Conservation (phyloP, 345 rosid species). For the Chamaenerion angustifolium region DNA sequence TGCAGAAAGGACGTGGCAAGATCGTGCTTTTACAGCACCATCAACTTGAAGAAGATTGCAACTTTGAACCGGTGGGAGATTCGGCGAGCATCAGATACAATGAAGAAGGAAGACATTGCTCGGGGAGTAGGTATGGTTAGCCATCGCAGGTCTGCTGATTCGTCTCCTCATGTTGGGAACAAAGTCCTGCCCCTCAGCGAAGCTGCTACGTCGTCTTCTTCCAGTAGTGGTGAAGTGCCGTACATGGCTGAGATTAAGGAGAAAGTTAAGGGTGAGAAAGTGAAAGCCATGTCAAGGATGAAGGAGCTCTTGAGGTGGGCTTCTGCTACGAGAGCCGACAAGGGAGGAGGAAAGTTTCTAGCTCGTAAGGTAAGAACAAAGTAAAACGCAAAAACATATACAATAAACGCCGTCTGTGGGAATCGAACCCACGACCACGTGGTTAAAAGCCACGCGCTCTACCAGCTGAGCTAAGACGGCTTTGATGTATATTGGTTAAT, state of each 20-base stretch:
- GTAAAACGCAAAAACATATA: too few species aligned
- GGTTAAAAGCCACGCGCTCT: conserved; percentile 84
- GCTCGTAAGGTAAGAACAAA: conserved; percentile 38
- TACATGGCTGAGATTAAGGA: conserved; percentile 18
- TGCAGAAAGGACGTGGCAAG: conserved; percentile 46
- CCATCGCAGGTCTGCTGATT: conserved; percentile 13
- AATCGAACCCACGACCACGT: conserved; percentile 76
- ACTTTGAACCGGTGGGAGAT: conserved; percentile 14
- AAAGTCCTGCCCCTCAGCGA: conserved; percentile 42
- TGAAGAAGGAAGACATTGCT: conserved; percentile 32
- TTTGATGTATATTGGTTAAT: too few species aligned
- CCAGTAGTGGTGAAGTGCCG: conserved; percentile 10
- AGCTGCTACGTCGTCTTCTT: conserved; percentile 12
- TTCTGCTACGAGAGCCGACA: conserved; percentile 55
- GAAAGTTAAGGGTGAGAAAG: conserved; percentile 30
- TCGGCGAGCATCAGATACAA: conserved; percentile 21
- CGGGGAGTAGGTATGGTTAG: conserved; percentile 11
- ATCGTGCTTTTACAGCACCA: conserved; percentile 46
- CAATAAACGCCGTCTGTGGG: conserved; percentile 84
- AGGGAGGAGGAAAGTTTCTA: conserved; percentile 45
- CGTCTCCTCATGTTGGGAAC: conserved; percentile 21
- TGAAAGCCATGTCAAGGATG: conserved; percentile 53
- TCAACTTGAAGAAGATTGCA: conserved; percentile 23
- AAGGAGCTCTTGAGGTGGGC: conserved; percentile 79
- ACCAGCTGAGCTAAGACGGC: conserved; percentile 80